phyloP scores from a whole-genome alignment of 2,329 filamentous ascomycete genomes.

The Fusarium piperis region DNA sequence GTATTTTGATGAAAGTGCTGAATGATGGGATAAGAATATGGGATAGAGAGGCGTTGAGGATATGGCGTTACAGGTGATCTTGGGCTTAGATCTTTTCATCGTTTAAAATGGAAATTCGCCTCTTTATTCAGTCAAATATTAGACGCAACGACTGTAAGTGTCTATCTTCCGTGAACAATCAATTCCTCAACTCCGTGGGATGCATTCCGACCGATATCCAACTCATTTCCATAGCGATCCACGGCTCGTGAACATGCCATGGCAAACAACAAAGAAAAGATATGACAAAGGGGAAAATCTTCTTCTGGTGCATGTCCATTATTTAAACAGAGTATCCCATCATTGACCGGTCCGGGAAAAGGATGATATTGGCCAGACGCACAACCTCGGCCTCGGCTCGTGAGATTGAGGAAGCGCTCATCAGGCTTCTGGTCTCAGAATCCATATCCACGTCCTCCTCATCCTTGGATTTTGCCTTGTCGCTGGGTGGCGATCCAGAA shows the following conservation, averaged over 20 bases:
- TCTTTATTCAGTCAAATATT: background rate
- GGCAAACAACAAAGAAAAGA: background rate
- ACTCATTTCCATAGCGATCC: background rate
- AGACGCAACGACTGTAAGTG: background rate
- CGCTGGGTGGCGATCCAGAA: slow-evolving; percentile 41
- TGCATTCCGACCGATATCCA: slow-evolving; percentile 10
- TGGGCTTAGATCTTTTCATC: background rate
- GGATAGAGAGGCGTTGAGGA: background rate
- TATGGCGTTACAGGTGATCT: background rate
- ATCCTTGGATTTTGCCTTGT: slow-evolving; percentile 32
- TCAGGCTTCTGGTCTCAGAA: slow-evolving; percentile 38
- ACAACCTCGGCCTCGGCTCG: slow-evolving; percentile 63
- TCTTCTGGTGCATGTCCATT: background rate
- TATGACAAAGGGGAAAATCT: background rate
- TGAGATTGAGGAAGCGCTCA: slow-evolving; percentile 41
- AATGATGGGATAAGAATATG: background rate
- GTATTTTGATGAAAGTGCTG: slow-evolving; percentile 17
- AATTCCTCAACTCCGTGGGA: slow-evolving; percentile 22
- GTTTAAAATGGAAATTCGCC: background rate
- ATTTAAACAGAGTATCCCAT: slow-evolving; percentile 43
- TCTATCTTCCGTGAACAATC: background rate
- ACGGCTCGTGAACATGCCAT: background rate
- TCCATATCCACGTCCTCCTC: slow-evolving; percentile 44
- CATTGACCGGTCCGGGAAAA: slow-evolving; percentile 62
- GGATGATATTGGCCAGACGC: slow-evolving; percentile 64